Percentiles rank a stretch among this genome's conserved stretches.
These are phyloP conservation scores for Ogataea methylovora DNA, from an alignment of 805 yeast genomes.

Conservation along the genomic window DNA sequence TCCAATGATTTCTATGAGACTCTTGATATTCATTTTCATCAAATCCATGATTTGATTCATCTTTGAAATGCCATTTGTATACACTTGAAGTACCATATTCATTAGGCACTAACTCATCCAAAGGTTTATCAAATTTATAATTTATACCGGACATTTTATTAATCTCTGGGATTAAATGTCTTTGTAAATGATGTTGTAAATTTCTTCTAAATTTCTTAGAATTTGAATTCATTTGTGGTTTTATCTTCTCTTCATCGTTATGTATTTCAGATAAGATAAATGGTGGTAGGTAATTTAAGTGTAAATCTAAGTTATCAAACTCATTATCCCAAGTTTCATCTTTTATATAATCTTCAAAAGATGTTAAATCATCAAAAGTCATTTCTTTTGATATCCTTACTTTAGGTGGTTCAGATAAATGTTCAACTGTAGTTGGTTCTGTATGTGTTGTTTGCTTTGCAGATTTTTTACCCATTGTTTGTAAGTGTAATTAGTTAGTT, in stretches of 20 bases:
- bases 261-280: constrained; percentile 61
- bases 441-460: constrained; percentile 9
- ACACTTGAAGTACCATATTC: constrained; percentile 33
- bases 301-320: constrained; percentile 61
- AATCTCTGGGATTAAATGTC: constrained; percentile 63
- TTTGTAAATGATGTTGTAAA: constrained; percentile 66
- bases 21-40: constrained; percentile 34
- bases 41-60: constrained; percentile 50
- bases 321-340: constrained; percentile 77
- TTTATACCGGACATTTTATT: constrained; percentile 51
- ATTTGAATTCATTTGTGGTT: constrained; percentile 65
- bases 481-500: neutral
- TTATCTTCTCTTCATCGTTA: constrained; percentile 62
- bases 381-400: constrained; percentile 22
- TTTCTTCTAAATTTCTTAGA: constrained; percentile 66
- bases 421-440: constrained; percentile 24
- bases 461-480: constrained; percentile 19
- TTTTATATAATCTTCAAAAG: constrained; percentile 56
- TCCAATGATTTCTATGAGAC: constrained; percentile 56
- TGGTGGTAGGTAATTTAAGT: constrained; percentile 64
- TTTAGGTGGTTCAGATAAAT: constrained; percentile 19
- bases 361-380: constrained; percentile 53
- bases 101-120: constrained; percentile 41
- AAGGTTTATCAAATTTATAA: constrained; percentile 30
- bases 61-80: constrained; percentile 58